Conservation (phyloP, 768 basidiomycete genomes). For the Mycena olivaceomarginata region DNA sequence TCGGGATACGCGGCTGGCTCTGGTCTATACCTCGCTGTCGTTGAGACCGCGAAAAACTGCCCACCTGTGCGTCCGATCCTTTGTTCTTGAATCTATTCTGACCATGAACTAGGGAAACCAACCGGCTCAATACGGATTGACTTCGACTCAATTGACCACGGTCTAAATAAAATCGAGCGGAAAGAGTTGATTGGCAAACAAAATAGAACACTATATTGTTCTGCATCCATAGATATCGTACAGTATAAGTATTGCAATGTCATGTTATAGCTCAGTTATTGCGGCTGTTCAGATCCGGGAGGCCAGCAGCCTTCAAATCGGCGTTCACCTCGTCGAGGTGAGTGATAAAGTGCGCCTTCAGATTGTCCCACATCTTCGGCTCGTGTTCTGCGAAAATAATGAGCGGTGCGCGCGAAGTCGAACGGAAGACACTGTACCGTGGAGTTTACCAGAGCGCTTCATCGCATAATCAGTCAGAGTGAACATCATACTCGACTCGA, state of each 20-base stretch:
- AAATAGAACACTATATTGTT: constrained; percentile 4
- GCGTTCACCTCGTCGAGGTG: constrained; percentile 74
- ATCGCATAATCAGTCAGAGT: constrained; percentile 80
- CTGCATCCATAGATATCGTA: constrained; percentile 14
- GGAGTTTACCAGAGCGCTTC: constrained; percentile 74
- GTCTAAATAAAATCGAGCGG: neutral
- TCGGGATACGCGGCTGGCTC: constrained; percentile 27
- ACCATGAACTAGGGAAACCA: constrained; percentile 31
- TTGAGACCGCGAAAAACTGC: constrained; percentile 46
- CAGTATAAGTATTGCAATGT: neutral
- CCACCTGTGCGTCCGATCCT: constrained; percentile 41
- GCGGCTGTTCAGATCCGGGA: constrained; percentile 51
- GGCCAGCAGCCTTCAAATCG: constrained; percentile 64
- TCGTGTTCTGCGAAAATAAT: constrained; percentile 67
- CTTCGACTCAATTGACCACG: constrained; percentile 20
- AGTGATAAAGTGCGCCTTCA: constrained; percentile 75
- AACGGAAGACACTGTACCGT: constrained; percentile 60
- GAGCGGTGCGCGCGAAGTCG: neutral
- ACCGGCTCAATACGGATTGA: constrained; percentile 45
- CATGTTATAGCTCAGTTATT: constrained; percentile 10
- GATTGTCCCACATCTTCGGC: constrained; percentile 80
- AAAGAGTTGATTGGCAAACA: neutral
- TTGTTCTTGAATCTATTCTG: neutral
- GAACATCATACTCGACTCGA: constrained; percentile 78
- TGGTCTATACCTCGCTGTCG: constrained; percentile 44